phyloP scores from a whole-genome alignment of 352 stramenopile species.

The Pythium pectinolyticum region DNA sequence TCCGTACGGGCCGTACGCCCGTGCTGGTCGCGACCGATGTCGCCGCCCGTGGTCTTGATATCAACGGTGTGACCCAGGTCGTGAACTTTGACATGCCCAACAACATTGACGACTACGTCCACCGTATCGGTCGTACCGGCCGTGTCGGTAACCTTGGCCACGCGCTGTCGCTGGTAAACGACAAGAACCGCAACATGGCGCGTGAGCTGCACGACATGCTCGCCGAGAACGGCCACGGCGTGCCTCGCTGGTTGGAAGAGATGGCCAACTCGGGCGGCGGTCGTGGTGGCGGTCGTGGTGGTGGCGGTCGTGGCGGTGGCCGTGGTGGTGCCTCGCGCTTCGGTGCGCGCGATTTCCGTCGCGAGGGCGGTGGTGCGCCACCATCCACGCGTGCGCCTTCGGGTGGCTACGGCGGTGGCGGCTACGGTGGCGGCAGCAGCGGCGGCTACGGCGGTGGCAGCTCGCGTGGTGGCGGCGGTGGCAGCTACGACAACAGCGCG shows the following conservation, averaged over 20 bases:
- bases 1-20: constrained; percentile 89
- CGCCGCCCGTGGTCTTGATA: constrained; percentile 97
- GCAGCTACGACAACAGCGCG: constrained; percentile 84
- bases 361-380: constrained; percentile 45
- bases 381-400: constrained; percentile 20
- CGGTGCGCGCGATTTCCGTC: constrained; percentile 87
- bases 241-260: constrained; percentile 93
- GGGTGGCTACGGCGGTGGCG: constrained; percentile 23
- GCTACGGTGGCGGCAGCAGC: constrained; percentile 28
- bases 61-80: constrained; percentile 95
- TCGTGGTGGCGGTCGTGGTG: constrained; percentile 53
- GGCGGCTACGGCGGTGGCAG: constrained; percentile 38
- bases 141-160: constrained; percentile 97
- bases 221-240: constrained; percentile 94
- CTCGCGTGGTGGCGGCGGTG: constrained; percentile 33
- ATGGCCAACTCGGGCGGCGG: constrained; percentile 88
- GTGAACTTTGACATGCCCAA: constrained; percentile 99
- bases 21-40: constrained; percentile 99
- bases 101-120: constrained; percentile 99
- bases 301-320: constrained; percentile 42
- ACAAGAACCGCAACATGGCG: constrained; percentile 98
- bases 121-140: constrained; percentile 98
- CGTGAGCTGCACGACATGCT: constrained; percentile 97
- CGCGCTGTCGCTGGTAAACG: constrained; percentile 98
- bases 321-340: constrained; percentile 71